A percentile compares a stretch with the other conserved stretches of the same genome.
phyloP scores from a whole-genome alignment of 2,329 filamentous ascomycete species.

The Pseudogymnoascus sp. region DNA sequence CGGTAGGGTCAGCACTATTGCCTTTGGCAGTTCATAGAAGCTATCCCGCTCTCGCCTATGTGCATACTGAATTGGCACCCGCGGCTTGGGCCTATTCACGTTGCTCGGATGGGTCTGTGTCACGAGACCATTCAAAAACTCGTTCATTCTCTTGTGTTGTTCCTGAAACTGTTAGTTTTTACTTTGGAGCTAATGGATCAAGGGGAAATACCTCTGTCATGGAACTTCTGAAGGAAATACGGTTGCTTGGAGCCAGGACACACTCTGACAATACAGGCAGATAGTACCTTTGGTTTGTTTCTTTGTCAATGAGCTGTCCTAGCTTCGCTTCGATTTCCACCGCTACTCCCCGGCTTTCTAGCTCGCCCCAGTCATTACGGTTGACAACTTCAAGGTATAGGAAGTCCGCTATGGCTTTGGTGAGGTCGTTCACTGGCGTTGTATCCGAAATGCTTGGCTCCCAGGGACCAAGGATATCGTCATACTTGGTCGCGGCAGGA shows the following conservation, averaged over 20 bases:
- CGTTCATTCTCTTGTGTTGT: constrained; percentile 78
- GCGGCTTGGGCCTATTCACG: constrained; percentile 27
- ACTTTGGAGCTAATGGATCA: neutral
- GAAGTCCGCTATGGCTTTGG: constrained; percentile 72
- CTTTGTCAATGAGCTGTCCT: constrained; percentile 68
- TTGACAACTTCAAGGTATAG: constrained; percentile 63
- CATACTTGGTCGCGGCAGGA: constrained; percentile 1
- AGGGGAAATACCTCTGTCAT: constrained; percentile 69
- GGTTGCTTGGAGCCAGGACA: constrained; percentile 52
- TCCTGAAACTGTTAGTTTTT: constrained; percentile 35
- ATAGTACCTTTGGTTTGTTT: constrained; percentile 59
- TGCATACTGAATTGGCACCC: constrained; percentile 66
- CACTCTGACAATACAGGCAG: constrained; percentile 63
- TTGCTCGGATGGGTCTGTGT: constrained; percentile 48
- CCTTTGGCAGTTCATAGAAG: constrained; percentile 66
- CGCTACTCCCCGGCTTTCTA: constrained; percentile 56
- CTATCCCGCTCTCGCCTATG: constrained; percentile 77
- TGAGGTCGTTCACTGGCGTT: constrained; percentile 65
- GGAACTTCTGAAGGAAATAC: constrained; percentile 69
- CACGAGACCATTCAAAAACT: constrained; percentile 68
- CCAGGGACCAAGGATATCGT: constrained; percentile 44
- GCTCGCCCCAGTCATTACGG: constrained; percentile 56
- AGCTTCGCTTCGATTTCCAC: constrained; percentile 95
- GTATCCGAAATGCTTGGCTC: constrained; percentile 61
- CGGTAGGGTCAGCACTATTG: constrained; percentile 52